Percentiles rank a stretch among this genome's conserved stretches.
These are phyloP conservation scores for sunflower (Helianthus annuus) DNA, from an alignment of 129 eudicot species.

Conservation along the genomic window HanXRQr2.0-SUNRISE NC_035442.2:123530517-123531016, in stretches of 20 bases:
- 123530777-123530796: constrained; percentile 56
- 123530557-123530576: too few species aligned
- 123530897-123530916: background rate
- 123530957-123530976: too few species aligned
- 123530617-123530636: constrained; percentile 60
- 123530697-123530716: constrained; percentile 64
- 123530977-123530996: too few species aligned
- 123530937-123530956: too few species aligned
- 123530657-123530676: constrained; percentile 65
- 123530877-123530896: background rate
- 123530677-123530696: constrained; percentile 62
- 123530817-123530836: constrained; percentile 58
- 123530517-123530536: too few species aligned
- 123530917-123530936: too few species aligned
- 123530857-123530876: constrained; percentile 18
- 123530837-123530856: constrained; percentile 80
- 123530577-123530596: constrained; percentile 81
- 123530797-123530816: constrained; percentile 36
- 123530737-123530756: constrained; percentile 73
- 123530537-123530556: too few species aligned
- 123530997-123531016: too few species aligned
- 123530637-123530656: constrained; percentile 58
- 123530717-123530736: constrained; percentile 69
- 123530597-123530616: constrained; percentile 44
- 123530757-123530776: constrained; percentile 67